Base-by-base conservation (phyloP, 1,284 basidiomycete genomes). In the Fomitopsis betulina region DNA sequence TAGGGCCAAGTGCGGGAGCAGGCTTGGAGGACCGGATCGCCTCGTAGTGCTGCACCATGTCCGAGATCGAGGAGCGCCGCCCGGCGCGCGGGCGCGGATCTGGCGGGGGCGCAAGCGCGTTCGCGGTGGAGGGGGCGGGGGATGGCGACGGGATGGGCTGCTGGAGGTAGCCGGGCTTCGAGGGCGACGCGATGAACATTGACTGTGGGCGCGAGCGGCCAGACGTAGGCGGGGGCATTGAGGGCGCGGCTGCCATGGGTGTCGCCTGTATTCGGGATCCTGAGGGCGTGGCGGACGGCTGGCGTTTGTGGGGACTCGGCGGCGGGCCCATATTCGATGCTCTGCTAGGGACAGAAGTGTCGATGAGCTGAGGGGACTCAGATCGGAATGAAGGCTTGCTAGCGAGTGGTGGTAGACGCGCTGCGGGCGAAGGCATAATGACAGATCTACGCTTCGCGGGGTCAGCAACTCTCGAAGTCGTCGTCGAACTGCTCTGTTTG, bases 1-100 rank as follows among this genome's bases (percentile, higher is more conserved):
- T 68, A 51, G 75, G 58, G 71, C 65, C 49, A 10, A 55, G 56
- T 7, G 66, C 56, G 62, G 56, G 61, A 6, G 63, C 58, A 9
- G 27, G 42, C 45, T 61, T 61, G 19, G 60, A 58, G 25, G 32
- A 47, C 10, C 72, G 75, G 58, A 90, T 85, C 9, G 83, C 82
- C 70, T 93, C 90, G 68, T 85, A 93, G 45, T 76, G 80, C 62
- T 89, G 87, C 21, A 93, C 91, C 81, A 92, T 90, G 66, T 92
- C 85, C 50, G 89, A 84, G 60, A 92, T 93, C 0, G 91, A 93
- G 17, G 85, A 87, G 50, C 90, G 78, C 21, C 90, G 79, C 8
- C 66, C 64, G 13, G 71, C 65, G 42, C 63, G 68, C 7, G 65
- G 55, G n/a, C 65, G 65, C 10, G 70, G 60, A 35, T 66, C 68